phyloP scores from a whole-genome alignment of 352 stramenopile species.

The Globisporangium cederbergense region DNA sequence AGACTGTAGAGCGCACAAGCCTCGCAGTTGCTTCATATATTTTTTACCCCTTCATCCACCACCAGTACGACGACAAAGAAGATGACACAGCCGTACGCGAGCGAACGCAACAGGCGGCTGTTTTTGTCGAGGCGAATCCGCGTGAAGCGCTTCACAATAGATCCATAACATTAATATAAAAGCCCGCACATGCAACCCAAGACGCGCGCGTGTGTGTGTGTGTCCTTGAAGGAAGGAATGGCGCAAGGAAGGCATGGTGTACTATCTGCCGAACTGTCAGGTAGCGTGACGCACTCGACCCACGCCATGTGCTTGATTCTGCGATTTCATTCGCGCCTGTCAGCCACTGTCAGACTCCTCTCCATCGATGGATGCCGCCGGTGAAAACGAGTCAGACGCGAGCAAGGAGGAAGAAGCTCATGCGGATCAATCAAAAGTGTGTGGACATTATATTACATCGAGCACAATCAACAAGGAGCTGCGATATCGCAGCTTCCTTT shows the following conservation, averaged over 20 bases:
- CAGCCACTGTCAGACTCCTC: not conserved
- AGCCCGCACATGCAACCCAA: constrained; percentile 1
- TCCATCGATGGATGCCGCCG: not conserved
- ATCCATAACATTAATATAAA: constrained; percentile 10
- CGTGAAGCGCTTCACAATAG: constrained; percentile 6
- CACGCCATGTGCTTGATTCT: not conserved
- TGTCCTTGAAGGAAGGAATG: not conserved
- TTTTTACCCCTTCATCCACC: not conserved
- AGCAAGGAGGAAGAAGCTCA: not conserved
- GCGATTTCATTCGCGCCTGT: not conserved
- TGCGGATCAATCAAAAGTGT: constrained; percentile 13
- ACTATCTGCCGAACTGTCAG: not conserved
- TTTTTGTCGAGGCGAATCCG: constrained; percentile 2
- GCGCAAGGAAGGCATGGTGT: not conserved
- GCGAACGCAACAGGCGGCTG: not conserved
- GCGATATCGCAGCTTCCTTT: not conserved
- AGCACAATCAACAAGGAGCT: constrained; percentile 21
- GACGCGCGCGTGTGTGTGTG: not conserved
- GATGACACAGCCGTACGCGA: constrained; percentile 1
- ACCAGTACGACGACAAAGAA: not conserved
- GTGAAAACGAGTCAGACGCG: not conserved
- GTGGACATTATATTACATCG: constrained; percentile 22
- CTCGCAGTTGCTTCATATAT: not conserved
- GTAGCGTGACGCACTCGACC: not conserved
- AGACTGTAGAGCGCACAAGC: constrained; percentile 10